Evolutionary conservation across 1,284 basidiomycete genomes (phyloP), one percentile per base, ranked within the genome.

Genomic region (Ceratobasidium sp.): DNA sequence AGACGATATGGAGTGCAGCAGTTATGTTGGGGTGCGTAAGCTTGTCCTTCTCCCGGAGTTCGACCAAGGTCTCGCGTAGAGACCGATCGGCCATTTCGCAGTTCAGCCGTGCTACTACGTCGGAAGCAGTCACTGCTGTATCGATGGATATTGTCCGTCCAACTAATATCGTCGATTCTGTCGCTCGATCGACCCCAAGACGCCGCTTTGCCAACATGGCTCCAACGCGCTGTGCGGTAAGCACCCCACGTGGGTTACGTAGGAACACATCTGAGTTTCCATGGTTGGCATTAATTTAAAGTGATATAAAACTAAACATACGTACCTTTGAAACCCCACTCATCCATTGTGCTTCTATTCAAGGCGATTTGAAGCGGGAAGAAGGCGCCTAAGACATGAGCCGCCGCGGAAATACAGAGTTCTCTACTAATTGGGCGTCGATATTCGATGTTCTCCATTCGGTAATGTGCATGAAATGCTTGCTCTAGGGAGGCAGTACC

Each of bases 311-410:
- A 23, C 38, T 23, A 33, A n/a, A 23, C 14, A 1, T 12, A 30
- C 33, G 20, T 55, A 23, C 67, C 50, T 69, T 69, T 69, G 52
- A 69, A 69, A 3, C 67, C 67, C 67, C 67, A 69, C 35, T 69
- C 52, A 38, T 52, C 67, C 67, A 69, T 52, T 12, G 55, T 50
- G 35, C 35, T 23, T 33, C 16, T 50, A n/a, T 50, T 7, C 7
- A 41, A 69, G 0, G 23, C 14, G 23, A 69, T 14, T 41, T 69
- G 50, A 6, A 69, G 12, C 6, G 67, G 67, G 18, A 55, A 69
- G 14, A 20, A 55, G 7, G 23, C 33, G 10, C 67, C 67, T 27
- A 69, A 14, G 8, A 23, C 33, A 16, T 41, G 48, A 41, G 52
- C 3, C 14, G 67, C 67, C 3, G 57, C n/a, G 33, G 50, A n/a